Evolutionary conservation across 306 rosid species (phyloP).

Genomic region (Trifolium pratense): DNA sequence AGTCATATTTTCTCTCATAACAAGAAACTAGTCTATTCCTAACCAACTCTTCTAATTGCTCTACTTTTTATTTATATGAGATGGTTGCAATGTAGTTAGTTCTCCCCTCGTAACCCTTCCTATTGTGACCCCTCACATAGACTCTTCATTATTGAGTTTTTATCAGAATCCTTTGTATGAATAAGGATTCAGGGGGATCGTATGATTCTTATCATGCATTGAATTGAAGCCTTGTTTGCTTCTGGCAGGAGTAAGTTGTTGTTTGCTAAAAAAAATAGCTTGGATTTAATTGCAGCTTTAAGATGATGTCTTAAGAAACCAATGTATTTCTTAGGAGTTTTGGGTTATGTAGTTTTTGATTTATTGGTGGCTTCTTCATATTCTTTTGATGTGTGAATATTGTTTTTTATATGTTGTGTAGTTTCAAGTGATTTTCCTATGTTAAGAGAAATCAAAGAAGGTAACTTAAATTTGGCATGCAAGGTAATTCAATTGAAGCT

Average conservation of each 20-base stretch:
- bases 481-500: conserved; percentile 57
- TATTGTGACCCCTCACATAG: no score
- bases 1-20: no score
- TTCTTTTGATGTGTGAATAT: neutral
- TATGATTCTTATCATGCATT: neutral
- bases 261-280: neutral
- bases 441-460: conserved; percentile 58
- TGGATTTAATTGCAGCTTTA: neutral
- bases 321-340: neutral
- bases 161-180: neutral
- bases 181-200: neutral
- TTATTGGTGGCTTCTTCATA: conserved; percentile 24
- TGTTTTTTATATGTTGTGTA: conserved; percentile 44
- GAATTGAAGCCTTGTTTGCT: neutral
- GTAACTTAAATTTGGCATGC: conserved; percentile 59
- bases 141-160: no score
- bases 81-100: no score
- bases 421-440: conserved; percentile 48
- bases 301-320: neutral
- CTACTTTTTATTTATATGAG: no score
- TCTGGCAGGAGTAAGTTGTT: neutral
- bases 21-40: no score
- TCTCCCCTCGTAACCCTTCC: no score
- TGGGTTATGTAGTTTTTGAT: conserved; percentile 1
- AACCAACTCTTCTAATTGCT: no score